Percentiles rank a stretch among this genome's conserved stretches.
Conservation (phyloP, 2,329 filamentous ascomycete genomes). For the Simplicillium aogashimaense region DNA sequence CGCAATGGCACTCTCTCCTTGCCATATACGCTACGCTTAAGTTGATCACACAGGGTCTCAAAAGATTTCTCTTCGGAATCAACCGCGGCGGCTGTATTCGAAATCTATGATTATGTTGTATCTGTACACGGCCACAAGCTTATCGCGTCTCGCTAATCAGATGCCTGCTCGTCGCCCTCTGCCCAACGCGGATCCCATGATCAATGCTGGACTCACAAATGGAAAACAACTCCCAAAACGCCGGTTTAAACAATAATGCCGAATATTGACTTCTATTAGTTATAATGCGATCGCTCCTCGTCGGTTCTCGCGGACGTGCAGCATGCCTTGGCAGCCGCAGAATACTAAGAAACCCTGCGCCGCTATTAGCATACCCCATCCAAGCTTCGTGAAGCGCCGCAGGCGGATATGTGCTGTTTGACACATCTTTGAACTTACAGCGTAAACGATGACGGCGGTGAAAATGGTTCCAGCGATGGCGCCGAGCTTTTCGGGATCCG, state of each 20-base stretch:
- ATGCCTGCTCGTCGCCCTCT: no score
- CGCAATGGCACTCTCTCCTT: no score
- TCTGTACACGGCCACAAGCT: no score
- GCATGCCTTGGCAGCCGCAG: slow-evolving; percentile 78
- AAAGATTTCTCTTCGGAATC: no score
- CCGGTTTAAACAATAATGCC: slow-evolving; percentile 20
- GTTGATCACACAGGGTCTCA: no score
- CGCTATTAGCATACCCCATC: neutral
- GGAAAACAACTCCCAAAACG: no score
- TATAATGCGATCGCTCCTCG: slow-evolving; percentile 73
- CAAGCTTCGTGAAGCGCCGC: neutral
- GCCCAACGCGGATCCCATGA: no score
- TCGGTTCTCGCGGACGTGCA: slow-evolving; percentile 75
- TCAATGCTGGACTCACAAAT: no score
- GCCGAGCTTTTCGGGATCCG: slow-evolving; percentile 58
- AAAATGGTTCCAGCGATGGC: slow-evolving; percentile 82
- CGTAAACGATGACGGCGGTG: slow-evolving; percentile 78
- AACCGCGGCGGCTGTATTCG: no score
- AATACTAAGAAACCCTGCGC: slow-evolving; percentile 77
- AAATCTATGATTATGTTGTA: no score
- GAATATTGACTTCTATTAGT: slow-evolving; percentile 24
- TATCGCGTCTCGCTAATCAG: no score
- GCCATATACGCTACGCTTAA: no score
- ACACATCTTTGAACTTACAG: slow-evolving; percentile 48
- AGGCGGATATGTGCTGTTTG: neutral